These are phyloP conservation scores for Sugiyamaella sp. DNA, from an alignment of 1,139 yeast genomes.

Conservation along the genomic window DNA sequence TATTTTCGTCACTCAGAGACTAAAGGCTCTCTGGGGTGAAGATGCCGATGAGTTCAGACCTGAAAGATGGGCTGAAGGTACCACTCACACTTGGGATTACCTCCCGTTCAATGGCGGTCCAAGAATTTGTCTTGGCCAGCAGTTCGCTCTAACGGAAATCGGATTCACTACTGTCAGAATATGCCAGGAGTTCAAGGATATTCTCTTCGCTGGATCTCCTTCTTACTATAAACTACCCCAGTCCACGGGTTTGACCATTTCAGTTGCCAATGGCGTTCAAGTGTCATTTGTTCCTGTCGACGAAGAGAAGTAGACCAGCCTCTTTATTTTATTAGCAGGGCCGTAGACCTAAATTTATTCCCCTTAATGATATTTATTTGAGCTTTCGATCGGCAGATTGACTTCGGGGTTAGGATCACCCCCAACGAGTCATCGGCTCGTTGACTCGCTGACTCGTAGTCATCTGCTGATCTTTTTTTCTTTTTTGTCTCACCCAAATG, in stretches of 20 bases:
- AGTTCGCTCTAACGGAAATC: slow-evolving; percentile 61
- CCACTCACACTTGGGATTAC: slow-evolving; percentile 49
- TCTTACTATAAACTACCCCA: slow-evolving; percentile 10
- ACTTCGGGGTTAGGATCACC: background rate
- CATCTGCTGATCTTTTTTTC: slow-evolving; percentile 7
- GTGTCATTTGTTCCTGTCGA: slow-evolving; percentile 22
- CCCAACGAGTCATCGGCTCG: background rate
- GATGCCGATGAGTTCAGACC: slow-evolving; percentile 55
- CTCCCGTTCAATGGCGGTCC: slow-evolving; percentile 65
- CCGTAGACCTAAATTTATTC: background rate
- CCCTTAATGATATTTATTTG: no score
- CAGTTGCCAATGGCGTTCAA: slow-evolving; percentile 25
- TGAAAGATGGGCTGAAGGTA: slow-evolving; percentile 50
- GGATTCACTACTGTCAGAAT: slow-evolving; percentile 51
- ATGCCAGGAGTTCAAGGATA: slow-evolving; percentile 39
- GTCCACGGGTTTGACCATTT: slow-evolving; percentile 24
- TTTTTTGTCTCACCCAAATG: no score
- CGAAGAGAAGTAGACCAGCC: background rate
- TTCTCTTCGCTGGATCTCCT: slow-evolving; percentile 18
- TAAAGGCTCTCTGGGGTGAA: slow-evolving; percentile 50
- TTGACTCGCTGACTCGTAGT: slow-evolving; percentile 11
- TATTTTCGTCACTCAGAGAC: slow-evolving; percentile 53
- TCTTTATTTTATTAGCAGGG: background rate
- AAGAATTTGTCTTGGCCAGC: slow-evolving; percentile 63
- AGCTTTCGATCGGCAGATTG: no score